These are phyloP conservation scores for Drechslerella stenobrocha DNA, from an alignment of 2,329 filamentous ascomycete species.

Conservation along the genomic window DNA sequence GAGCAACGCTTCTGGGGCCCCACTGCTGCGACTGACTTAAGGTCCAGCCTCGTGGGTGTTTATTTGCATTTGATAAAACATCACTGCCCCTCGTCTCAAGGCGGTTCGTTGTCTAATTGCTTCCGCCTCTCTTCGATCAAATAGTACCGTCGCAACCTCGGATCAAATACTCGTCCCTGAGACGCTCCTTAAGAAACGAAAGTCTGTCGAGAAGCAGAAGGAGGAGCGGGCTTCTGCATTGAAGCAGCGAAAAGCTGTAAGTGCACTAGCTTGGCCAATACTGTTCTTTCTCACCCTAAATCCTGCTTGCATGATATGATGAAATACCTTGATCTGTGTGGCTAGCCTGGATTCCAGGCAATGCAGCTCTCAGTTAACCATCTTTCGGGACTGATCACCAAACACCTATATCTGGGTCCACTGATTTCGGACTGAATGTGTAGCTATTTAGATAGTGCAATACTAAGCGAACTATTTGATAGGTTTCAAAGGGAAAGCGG, in stretches of 20 bases:
- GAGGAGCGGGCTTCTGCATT: constrained; percentile 78
- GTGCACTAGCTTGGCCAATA: constrained; percentile 56
- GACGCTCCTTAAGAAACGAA: constrained; percentile 99
- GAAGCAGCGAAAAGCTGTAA: constrained; percentile 88
- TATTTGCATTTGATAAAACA: constrained; percentile 14
- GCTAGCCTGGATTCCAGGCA: constrained; percentile 79
- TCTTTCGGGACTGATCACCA: constrained; percentile 99
- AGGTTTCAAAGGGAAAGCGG: constrained; percentile 99
- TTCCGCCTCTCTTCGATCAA: constrained; percentile 40
- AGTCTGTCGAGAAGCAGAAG: constrained; percentile 98
- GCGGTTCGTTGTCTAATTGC: constrained; percentile 51
- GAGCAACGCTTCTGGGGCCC: no score
- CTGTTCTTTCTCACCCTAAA: constrained; percentile 20
- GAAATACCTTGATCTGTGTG: constrained; percentile 63
- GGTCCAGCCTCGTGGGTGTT: not conserved
- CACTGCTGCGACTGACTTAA: no score
- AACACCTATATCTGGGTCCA: no score
- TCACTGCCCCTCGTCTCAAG: constrained; percentile 22
- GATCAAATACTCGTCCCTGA: constrained; percentile 97
- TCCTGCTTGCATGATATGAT: constrained; percentile 16
- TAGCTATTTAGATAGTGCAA: not conserved
- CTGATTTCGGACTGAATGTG: no score
- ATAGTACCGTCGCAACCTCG: constrained; percentile 85
- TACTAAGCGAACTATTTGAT: constrained; percentile 43
- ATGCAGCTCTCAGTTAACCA: constrained; percentile 98